Evolutionary conservation across 768 basidiomycete genomes (phyloP), one percentile per base, ranked within the genome.

Genomic region (Boletellus emodensis): DNA sequence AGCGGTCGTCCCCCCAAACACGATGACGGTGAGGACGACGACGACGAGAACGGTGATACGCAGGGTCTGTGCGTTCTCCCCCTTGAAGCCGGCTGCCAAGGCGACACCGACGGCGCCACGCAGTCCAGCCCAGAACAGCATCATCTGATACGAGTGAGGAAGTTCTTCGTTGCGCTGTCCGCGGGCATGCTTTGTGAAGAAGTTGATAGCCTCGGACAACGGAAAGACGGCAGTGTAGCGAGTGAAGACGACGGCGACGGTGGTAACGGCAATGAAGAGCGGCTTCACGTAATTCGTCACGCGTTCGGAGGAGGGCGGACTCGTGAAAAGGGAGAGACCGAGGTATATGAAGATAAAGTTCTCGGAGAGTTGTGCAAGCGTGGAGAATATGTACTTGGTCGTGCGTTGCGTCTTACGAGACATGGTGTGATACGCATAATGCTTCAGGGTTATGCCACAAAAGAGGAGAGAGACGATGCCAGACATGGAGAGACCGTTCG

Each of bases 381-480:
- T 90, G 9, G 86, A 84, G 72, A 98, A 99, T 52, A 97, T 90
- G 75, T 94, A 96, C 70, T 95, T 94, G 26, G 86, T 91, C 12
- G 94, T 87, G 40, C 90, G 82, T 64, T 98, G 96, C 0, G 96
- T 97, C 46, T 90, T 82, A 24, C 82, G 83, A 10, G 93, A 95
- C 96, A 99, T 99, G 45, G 94, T 98, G 73, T 97, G 96, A 66
- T 96, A 98, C n/a, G 95, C 96, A 63, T 99, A 98, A 66, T 99
- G 96, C 71, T 99, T 99, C 60, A 99, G 80, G 4, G 96, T 99
- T 66, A 99, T 96, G 52, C 96, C 95, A 66, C 95, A 98, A 75
- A 99, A 97, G 40, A 98, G 84, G 36, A 98, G 81, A 4, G 94
- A 96, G 39, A 98, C 94, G 69, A 98, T 97, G 44, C 96, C 95